Evolutionary conservation across 768 basidiomycete genomes (phyloP), one percentile per base, ranked within the genome.

Genomic region (Tubosaeta brunneosetosa): DNA sequence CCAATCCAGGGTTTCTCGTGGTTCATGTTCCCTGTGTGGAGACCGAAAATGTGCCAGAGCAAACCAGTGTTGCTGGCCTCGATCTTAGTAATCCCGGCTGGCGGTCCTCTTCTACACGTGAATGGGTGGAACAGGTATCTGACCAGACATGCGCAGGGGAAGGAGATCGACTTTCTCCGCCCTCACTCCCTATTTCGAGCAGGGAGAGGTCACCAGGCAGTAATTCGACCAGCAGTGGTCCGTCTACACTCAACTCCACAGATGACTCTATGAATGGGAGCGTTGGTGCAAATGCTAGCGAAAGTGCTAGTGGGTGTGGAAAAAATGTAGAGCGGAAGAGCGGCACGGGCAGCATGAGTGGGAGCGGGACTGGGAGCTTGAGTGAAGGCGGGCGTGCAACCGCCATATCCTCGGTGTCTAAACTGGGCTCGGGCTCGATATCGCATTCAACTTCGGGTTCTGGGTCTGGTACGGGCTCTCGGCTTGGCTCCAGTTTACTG

Each of bases 121-220:
- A 71, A 50, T 81, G 80, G 80, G 78, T 72, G 13, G 74, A 79
- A 57, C 70, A 70, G 47, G 69, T 74, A 8, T 65, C 63, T 8
- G 67, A 72, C 47, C 66, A 72, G 54, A 69, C 68, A 3, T 57
- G 60, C 34, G 47, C 34, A 16, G 51, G 29, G 25, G 56, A 44
- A 47, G 57, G 49, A 14, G 49, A 32, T 6, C 31, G 47, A 26
- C 46, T 32, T 45, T 49, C 51, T 4, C 56, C 45, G 14, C 47
- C 40, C 6, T 47, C 50, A 11, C 47, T 51, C 22, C 57, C 53
- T 36, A 22, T 42, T 38, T 31, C 51, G 34, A 49, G 51, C 22
- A 59, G 65, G n/a, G 58, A 58, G 19, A 52, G 55, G 40, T 68
- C 67, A 1, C 67, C 66, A 0, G 62, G 51, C 22, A 55, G 56